Percentiles rank a stretch among this genome's conserved stretches.
These are phyloP conservation scores for Sugiyamaella smithiae DNA, from an alignment of 805 yeast species.

Conservation along the genomic window DNA sequence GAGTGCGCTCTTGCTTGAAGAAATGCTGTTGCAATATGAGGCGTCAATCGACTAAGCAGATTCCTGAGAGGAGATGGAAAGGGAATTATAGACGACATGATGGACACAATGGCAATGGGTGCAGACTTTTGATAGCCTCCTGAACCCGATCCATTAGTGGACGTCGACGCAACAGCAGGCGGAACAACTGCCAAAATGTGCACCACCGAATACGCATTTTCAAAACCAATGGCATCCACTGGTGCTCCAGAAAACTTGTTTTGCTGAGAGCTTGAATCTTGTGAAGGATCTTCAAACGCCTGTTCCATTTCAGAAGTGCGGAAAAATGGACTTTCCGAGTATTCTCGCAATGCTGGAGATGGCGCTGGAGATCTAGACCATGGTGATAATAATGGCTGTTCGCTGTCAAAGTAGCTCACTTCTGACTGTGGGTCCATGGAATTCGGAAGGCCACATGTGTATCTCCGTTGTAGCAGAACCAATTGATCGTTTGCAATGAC, in stretches of 20 bases:
- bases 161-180: slow-evolving; percentile 9
- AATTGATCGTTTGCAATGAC: slow-evolving; percentile 28
- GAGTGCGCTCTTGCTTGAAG: slow-evolving; percentile 30
- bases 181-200: slow-evolving; percentile 34
- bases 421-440: background rate
- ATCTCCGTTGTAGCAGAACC: slow-evolving; percentile 31
- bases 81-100: slow-evolving; percentile 33
- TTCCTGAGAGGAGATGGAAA: slow-evolving; percentile 29
- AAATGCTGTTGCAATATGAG: slow-evolving; percentile 32
- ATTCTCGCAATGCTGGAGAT: slow-evolving; percentile 31
- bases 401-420: slow-evolving; percentile 28
- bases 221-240: slow-evolving; percentile 33
- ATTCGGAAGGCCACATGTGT: slow-evolving; percentile 10
- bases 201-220: slow-evolving; percentile 30
- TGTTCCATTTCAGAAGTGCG: slow-evolving; percentile 20
- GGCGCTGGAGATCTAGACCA: slow-evolving; percentile 35
- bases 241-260: slow-evolving; percentile 17
- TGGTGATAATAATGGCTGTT: slow-evolving; percentile 31
- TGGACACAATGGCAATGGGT: slow-evolving; percentile 34
- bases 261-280: slow-evolving; percentile 1
- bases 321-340: slow-evolving; percentile 30
- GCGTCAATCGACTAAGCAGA: slow-evolving; percentile 26
- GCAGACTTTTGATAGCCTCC: slow-evolving; percentile 16
- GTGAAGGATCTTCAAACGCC: slow-evolving; percentile 27
- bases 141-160: slow-evolving; percentile 1